Conservation (phyloP, 192 early-diverging fungal genomes). For the Coemansia sp. region DNA sequence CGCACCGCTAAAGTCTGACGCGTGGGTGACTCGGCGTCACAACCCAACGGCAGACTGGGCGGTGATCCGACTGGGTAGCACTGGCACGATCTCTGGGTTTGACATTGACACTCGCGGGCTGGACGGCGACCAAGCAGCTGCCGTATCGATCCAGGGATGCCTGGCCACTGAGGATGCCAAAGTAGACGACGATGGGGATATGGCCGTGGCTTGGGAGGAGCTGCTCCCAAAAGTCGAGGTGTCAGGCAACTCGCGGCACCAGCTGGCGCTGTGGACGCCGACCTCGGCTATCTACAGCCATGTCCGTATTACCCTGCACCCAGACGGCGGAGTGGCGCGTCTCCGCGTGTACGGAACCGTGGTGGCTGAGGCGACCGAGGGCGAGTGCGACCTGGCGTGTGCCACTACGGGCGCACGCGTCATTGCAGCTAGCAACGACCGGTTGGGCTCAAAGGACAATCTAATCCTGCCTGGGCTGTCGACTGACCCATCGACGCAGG, state of each 20-base stretch:
- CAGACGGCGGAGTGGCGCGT: slow-evolving; percentile 76
- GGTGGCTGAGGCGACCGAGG: slow-evolving; percentile 31
- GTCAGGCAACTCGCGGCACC: slow-evolving; percentile 60
- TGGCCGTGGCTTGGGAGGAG: slow-evolving; percentile 58
- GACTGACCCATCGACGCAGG: slow-evolving; percentile 64
- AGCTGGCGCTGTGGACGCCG: slow-evolving; percentile 58
- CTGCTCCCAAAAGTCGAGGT: slow-evolving; percentile 70
- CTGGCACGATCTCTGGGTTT: slow-evolving; percentile 76
- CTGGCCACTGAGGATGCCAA: slow-evolving; percentile 14
- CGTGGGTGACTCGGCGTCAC: slow-evolving; percentile 92
- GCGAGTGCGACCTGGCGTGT: slow-evolving; percentile 62
- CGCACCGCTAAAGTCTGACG: slow-evolving; percentile 51
- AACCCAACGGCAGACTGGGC: slow-evolving; percentile 84
- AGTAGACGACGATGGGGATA: slow-evolving; percentile 34
- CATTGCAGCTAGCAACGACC: slow-evolving; percentile 64
- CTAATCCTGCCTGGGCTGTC: slow-evolving; percentile 75
- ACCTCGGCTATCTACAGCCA: slow-evolving; percentile 54
- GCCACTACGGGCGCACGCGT: slow-evolving; percentile 61
- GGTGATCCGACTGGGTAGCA: slow-evolving; percentile 78
- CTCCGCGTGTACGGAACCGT: slow-evolving; percentile 67
- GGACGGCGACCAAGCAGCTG: slow-evolving; percentile 83
- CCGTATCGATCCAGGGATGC: slow-evolving; percentile 77
- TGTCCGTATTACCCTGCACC: slow-evolving; percentile 65
- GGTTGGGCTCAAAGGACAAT: slow-evolving; percentile 65
- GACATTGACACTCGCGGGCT: slow-evolving; percentile 87